Evolutionary conservation across 495 filamentous ascomycete species (phyloP).

Genomic region (Antarctomyces pellizariae): DNA sequence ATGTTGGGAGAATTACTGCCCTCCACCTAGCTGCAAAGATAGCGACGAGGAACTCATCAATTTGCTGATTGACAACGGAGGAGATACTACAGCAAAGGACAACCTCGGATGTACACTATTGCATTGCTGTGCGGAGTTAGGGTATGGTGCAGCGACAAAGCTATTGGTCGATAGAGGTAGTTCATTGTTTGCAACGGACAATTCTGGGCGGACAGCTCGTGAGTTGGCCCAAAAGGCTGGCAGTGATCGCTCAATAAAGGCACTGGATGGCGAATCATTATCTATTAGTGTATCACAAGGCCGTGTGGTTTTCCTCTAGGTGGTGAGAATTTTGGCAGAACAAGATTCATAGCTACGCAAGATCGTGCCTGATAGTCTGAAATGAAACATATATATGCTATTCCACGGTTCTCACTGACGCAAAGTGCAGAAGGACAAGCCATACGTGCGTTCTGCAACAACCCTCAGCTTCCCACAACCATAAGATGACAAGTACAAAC

Average conservation of each 20-base stretch:
- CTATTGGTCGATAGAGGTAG: constrained; percentile 3
- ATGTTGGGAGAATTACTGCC: constrained; percentile 1
- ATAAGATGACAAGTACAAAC: constrained; percentile 1
- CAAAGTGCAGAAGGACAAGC: too few species aligned
- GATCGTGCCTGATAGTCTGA: neutral
- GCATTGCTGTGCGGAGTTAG: constrained; percentile 3
- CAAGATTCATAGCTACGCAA: neutral
- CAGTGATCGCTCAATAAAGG: neutral
- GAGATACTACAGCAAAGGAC: constrained; percentile 1
- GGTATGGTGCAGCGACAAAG: constrained; percentile 4
- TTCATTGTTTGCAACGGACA: constrained; percentile 1
- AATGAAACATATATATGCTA: neutral
- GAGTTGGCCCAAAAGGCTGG: constrained; percentile 1
- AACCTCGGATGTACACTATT: constrained; percentile 3
- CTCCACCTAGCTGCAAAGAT: constrained; percentile 3
- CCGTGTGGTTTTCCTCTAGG: constrained; percentile 1
- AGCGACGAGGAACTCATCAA: constrained; percentile 2
- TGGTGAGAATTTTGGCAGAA: neutral
- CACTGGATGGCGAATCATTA: constrained; percentile 1
- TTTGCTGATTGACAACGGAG: constrained; percentile 3
- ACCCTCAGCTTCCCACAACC: too few species aligned
- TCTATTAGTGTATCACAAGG: neutral
- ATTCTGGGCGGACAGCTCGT: neutral
- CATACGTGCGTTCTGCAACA: too few species aligned
- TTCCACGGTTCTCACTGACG: constrained; percentile 1